phyloP scores from a whole-genome alignment of 257 asterid species.

The Fraxinus cuspidata region DNA sequence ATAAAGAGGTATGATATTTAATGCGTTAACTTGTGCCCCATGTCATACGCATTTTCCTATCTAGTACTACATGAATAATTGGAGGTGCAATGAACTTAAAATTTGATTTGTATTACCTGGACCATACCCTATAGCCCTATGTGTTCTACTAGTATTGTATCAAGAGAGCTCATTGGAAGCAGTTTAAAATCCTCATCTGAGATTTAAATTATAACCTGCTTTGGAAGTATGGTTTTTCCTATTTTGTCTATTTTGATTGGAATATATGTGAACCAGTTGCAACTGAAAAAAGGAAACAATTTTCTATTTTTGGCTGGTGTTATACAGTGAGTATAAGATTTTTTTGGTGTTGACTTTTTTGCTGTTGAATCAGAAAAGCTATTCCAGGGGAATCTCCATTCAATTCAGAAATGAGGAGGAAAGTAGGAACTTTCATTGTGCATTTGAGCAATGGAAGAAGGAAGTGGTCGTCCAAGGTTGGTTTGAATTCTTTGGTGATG shows the following conservation, averaged over 20 bases:
- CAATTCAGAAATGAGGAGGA: conserved; percentile 90
- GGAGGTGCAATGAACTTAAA: background rate
- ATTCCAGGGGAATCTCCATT: conserved; percentile 85
- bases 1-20: conserved; percentile 63
- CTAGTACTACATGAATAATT: background rate
- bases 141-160: background rate
- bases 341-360: conserved; percentile 36
- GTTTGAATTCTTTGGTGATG: conserved; percentile 32
- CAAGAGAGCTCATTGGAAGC: background rate
- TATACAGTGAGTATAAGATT: conserved; percentile 25
- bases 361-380: conserved; percentile 72
- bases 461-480: conserved; percentile 79
- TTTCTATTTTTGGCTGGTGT: conserved; percentile 14
- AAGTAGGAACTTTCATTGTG: conserved; percentile 85
- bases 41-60: background rate
- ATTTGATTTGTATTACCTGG: background rate
- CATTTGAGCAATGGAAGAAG: conserved; percentile 95
- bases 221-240: background rate
- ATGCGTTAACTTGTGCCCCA: background rate
- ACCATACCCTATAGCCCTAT: background rate
- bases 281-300: background rate
- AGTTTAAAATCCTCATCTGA: conserved; percentile 4
- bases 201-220: conserved; percentile 13
- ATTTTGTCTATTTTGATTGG: conserved; percentile 1
- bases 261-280: background rate